Conservation (phyloP, 2,329 filamentous ascomycete species). For the Paecilomyces sp. region DNA sequence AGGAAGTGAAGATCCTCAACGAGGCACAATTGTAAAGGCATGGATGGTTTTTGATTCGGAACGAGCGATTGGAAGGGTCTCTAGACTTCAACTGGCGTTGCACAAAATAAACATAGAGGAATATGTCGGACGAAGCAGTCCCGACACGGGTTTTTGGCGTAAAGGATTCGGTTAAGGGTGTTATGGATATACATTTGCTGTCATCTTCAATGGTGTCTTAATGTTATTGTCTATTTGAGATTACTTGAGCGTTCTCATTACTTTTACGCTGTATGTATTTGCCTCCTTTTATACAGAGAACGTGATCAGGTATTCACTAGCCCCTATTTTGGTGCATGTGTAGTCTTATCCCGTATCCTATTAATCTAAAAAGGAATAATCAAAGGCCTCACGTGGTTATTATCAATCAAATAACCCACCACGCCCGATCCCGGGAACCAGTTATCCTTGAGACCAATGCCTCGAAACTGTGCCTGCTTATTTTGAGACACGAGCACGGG, state of each 20-base stretch:
- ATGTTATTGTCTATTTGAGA: background rate
- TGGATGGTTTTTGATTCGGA: background rate
- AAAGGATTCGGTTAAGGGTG: background rate
- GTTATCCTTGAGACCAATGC: no score
- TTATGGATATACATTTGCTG: background rate
- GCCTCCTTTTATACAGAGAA: background rate
- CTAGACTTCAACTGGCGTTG: background rate
- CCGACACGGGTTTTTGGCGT: background rate
- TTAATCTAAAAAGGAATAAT: background rate
- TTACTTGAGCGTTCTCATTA: background rate
- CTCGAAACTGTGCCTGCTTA: no score
- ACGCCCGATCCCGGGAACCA: no score
- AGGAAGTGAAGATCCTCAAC: constrained; percentile 83
- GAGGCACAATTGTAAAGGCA: constrained; percentile 36
- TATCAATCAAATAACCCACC: no score
- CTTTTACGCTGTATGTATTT: background rate
- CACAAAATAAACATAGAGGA: background rate
- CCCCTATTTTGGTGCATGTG: background rate
- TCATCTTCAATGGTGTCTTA: background rate
- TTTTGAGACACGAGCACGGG: no score
- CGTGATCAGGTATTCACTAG: background rate
- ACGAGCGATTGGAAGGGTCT: background rate
- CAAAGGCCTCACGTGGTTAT: no score
- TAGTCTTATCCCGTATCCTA: background rate
- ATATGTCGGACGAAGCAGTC: background rate